Evolutionary conservation across 345 rosid species (phyloP).

Genomic region (Eucalyptus fibrosa): DNA sequence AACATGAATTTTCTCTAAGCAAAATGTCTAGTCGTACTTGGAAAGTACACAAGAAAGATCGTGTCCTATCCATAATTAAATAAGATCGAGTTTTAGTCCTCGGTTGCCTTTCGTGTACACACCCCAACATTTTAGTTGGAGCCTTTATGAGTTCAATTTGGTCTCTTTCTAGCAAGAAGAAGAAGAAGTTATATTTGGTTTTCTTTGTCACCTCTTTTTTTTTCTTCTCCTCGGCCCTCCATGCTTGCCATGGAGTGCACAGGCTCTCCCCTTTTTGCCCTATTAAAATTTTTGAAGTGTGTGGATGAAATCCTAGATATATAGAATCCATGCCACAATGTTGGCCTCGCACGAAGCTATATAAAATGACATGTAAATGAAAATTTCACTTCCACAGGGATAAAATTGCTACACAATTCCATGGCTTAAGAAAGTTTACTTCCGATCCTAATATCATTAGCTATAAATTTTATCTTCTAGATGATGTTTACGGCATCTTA

Average conservation of each 20-base stretch:
- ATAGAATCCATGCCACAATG: background rate
- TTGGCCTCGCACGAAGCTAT: background rate
- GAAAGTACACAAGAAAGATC: background rate
- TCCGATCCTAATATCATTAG: background rate
- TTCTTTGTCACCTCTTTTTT: background rate
- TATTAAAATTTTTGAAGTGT: background rate
- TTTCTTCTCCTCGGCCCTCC: background rate
- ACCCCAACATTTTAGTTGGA: background rate
- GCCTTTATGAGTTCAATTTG: background rate
- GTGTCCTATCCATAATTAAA: background rate
- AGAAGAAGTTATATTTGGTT: background rate
- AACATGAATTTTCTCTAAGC: background rate
- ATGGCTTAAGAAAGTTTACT: background rate
- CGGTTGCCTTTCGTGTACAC: background rate
- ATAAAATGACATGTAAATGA: background rate
- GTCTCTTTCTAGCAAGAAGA: background rate
- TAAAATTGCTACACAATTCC: background rate
- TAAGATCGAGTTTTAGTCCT: background rate
- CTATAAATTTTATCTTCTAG: background rate
- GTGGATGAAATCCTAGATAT: background rate
- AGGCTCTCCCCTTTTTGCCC: background rate
- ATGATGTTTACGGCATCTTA: background rate
- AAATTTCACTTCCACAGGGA: background rate
- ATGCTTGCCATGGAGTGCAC: background rate
- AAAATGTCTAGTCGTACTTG: background rate